Conservation (phyloP, 805 yeast genomes). For the Cyberlindnera maclurae region DNA sequence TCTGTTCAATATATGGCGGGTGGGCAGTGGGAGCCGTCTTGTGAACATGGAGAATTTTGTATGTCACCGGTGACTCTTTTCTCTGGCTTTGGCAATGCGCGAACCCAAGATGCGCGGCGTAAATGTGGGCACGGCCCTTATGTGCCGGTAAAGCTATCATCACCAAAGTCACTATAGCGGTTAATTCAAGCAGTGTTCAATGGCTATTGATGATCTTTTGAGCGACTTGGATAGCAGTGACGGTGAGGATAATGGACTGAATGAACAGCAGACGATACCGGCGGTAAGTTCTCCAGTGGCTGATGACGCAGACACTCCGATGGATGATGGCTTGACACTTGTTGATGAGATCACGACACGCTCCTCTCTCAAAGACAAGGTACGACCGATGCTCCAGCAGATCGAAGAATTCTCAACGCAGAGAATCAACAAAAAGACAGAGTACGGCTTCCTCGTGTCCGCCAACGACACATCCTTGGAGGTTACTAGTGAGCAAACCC, state of each 20-base stretch:
- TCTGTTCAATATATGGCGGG: too few relatives aligned
- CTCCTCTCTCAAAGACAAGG: conserved; percentile 9
- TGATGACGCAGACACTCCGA: background rate
- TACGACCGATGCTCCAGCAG: conserved; percentile 12
- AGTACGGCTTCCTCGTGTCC: conserved; percentile 42
- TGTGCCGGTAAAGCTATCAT: too few relatives aligned
- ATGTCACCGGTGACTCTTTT: conserved; percentile 1
- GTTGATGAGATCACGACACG: conserved; percentile 11
- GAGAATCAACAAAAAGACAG: conserved; percentile 24
- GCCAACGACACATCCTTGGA: conserved; percentile 50
- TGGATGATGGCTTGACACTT: background rate
- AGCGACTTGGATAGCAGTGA: conserved; percentile 27
- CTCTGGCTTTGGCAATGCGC: conserved; percentile 1
- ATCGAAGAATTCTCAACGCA: conserved; percentile 14
- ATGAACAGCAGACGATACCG: conserved; percentile 1
- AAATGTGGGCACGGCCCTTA: conserved; percentile 1
- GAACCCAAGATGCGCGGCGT: background rate
- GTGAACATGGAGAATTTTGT: background rate
- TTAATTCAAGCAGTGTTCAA: background rate
- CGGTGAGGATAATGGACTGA: conserved; percentile 5
- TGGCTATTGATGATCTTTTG: conserved; percentile 19
- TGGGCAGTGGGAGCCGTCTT: conserved; percentile 3
- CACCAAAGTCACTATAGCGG: too few relatives aligned
- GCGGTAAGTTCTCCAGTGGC: conserved; percentile 4
- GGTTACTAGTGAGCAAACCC: conserved; percentile 45